phyloP scores from a whole-genome alignment of 257 asterid species.

The Oldenlandia corymbosa region DNA sequence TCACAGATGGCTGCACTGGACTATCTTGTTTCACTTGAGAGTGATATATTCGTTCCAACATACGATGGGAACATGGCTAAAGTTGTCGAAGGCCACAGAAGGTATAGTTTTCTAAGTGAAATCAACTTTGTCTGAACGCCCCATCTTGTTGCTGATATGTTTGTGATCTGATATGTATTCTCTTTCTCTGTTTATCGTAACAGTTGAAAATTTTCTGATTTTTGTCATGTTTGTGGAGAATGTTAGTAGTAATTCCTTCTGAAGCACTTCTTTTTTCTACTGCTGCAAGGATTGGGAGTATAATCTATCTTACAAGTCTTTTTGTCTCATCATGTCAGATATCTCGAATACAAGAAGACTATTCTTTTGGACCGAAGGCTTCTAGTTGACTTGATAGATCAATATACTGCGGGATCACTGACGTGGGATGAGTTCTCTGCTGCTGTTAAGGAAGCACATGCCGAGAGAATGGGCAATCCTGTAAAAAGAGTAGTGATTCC shows the following conservation, averaged over 20 bases:
- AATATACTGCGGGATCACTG: slow-evolving; percentile 47
- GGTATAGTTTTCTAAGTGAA: slow-evolving; percentile 36
- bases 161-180: not conserved
- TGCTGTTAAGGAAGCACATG: slow-evolving; percentile 64
- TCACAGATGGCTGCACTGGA: slow-evolving; percentile 99
- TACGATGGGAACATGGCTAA: slow-evolving; percentile 99
- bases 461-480: slow-evolving; percentile 86
- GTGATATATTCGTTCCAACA: slow-evolving; percentile 91
- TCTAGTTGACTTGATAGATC: slow-evolving; percentile 69
- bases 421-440: slow-evolving; percentile 85
- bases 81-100: slow-evolving; percentile 99
- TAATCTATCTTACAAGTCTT: not conserved
- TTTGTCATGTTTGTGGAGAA: not conserved
- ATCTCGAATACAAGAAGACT: slow-evolving; percentile 86
- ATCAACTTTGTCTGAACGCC: not conserved
- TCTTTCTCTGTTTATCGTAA: too few species aligned
- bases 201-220: not conserved
- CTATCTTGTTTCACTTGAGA: slow-evolving; percentile 95
- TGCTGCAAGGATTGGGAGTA: not conserved
- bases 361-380: slow-evolving; percentile 66
- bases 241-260: not conserved
- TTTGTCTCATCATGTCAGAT: slow-evolving; percentile 37
- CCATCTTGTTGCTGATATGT: not conserved
- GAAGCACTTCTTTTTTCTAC: too few species aligned
- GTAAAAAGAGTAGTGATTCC: slow-evolving; percentile 59